These are phyloP conservation scores for Neurospora hispaniola DNA, from an alignment of 495 filamentous ascomycete species.

Conservation along the genomic window DNA sequence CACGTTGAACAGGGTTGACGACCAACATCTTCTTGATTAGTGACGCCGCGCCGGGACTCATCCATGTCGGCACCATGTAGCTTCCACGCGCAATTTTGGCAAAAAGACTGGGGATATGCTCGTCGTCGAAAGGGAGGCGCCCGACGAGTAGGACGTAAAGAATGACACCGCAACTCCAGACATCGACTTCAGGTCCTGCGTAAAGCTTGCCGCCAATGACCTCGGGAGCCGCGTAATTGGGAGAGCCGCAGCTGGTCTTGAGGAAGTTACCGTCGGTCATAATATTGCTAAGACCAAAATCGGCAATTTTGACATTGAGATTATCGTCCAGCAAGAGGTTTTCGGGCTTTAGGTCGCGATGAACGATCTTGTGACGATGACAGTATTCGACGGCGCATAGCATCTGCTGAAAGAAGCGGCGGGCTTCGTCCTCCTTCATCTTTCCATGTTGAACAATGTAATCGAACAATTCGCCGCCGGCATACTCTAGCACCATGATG, in stretches of 20 bases:
- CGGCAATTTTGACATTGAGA: slow-evolving; percentile 97
- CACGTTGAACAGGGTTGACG: slow-evolving; percentile 86
- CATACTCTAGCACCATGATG: slow-evolving; percentile 98
- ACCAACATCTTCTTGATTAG: slow-evolving; percentile 91
- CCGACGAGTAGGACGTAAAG: slow-evolving; percentile 91
- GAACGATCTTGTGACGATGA: slow-evolving; percentile 96
- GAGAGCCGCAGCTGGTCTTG: slow-evolving; percentile 95
- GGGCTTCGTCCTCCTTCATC: slow-evolving; percentile 79
- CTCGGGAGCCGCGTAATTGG: slow-evolving; percentile 95
- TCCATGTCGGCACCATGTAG: slow-evolving; percentile 79
- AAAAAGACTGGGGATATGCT: slow-evolving; percentile 50
- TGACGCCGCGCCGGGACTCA: slow-evolving; percentile 70
- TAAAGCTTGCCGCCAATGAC: slow-evolving; percentile 97
- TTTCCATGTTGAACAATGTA: slow-evolving; percentile 88
- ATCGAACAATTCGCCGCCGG: slow-evolving; percentile 92
- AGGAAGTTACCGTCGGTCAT: slow-evolving; percentile 99
- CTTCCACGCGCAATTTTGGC: slow-evolving; percentile 49
- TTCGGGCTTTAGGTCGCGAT: slow-evolving; percentile 95
- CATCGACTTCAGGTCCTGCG: slow-evolving; percentile 94
- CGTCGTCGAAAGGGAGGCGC: slow-evolving; percentile 90
- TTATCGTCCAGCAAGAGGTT: slow-evolving; percentile 88
- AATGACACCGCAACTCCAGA: slow-evolving; percentile 99
- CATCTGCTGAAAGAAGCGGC: slow-evolving; percentile 98
- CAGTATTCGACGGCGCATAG: slow-evolving; percentile 99
- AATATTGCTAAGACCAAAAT: slow-evolving; percentile 97